phyloP scores from a whole-genome alignment of 164 flowering plant genomes.

The Macadamia tetraphylla region DNA sequence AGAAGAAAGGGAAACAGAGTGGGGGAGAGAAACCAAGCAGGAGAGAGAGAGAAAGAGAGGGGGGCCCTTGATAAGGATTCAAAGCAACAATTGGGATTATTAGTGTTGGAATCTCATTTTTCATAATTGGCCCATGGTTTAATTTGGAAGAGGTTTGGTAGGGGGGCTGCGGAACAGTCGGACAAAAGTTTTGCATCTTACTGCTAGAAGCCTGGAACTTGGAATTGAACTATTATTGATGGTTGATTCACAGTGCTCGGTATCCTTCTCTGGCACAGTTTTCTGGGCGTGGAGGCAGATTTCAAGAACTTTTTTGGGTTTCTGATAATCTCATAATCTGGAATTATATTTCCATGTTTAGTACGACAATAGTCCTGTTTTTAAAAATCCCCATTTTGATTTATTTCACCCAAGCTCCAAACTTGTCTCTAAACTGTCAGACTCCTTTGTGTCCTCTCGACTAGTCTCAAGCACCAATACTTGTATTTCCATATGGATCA shows the following conservation, averaged over 20 bases:
- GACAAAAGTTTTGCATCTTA: constrained; percentile 39
- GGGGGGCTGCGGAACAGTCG: constrained; percentile 67
- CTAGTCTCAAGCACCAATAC: no score
- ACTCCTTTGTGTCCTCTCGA: no score
- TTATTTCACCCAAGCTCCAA: no score
- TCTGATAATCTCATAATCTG: constrained; percentile 74
- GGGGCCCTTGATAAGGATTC: constrained; percentile 87
- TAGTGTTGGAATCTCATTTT: constrained; percentile 93
- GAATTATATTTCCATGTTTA: constrained; percentile 83
- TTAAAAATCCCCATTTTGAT: no score
- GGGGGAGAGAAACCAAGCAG: no score
- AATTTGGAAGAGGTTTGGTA: constrained; percentile 86
- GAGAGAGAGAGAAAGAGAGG: no score
- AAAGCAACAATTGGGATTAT: constrained; percentile 86
- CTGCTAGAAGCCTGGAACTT: constrained; percentile 16
- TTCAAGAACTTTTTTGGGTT: constrained; percentile 45
- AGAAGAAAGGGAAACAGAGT: no score
- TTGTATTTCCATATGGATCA: constrained; percentile 7
- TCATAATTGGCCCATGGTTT: constrained; percentile 73
- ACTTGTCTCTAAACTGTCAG: no score
- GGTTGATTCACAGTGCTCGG: constrained; percentile 7
- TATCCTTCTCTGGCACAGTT: constrained; percentile 17
- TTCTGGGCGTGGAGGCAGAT: constrained; percentile 30
- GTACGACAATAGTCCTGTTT: constrained; percentile 77
- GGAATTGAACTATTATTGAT: constrained; percentile 9